Evolutionary conservation across 768 basidiomycete genomes (phyloP).

Genomic region (Dioszegia aurantiaca): DNA sequence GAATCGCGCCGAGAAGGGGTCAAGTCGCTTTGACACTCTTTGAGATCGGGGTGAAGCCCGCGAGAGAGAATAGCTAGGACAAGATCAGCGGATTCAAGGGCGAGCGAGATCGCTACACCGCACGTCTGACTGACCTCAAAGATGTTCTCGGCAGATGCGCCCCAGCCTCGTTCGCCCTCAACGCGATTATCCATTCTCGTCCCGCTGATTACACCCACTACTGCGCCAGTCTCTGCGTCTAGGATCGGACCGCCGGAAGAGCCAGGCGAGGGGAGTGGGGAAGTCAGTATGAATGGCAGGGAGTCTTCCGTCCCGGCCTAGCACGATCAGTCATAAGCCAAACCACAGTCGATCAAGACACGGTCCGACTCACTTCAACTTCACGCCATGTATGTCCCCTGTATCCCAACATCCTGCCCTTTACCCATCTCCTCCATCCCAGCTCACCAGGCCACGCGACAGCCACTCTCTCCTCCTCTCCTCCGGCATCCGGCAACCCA

Average conservation of each 20-base stretch:
- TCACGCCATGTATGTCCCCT: constrained; percentile 22
- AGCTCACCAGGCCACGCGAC: background rate
- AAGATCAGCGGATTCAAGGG: background rate
- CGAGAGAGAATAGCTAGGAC: constrained; percentile 27
- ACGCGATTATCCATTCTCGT: constrained; percentile 61
- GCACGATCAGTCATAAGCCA: background rate
- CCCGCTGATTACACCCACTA: constrained; percentile 66
- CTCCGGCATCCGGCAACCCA: background rate
- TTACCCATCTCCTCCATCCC: constrained; percentile 16
- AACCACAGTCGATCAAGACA: background rate
- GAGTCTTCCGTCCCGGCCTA: constrained; percentile 63
- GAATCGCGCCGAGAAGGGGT: too few relatives aligned
- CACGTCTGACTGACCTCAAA: constrained; percentile 58
- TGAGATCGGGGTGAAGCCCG: constrained; percentile 32
- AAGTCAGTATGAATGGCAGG: constrained; percentile 61
- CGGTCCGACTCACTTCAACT: constrained; percentile 17
- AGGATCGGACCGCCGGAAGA: constrained; percentile 71
- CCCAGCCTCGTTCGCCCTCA: constrained; percentile 63
- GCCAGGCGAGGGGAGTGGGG: constrained; percentile 61
- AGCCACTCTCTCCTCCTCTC: background rate
- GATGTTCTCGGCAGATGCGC: constrained; percentile 63
- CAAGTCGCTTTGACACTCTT: background rate
- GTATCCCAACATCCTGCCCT: constrained; percentile 22
- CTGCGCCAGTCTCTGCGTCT: constrained; percentile 62
- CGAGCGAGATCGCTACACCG: background rate